A percentile compares a stretch with the other conserved stretches of the same genome.
Evolutionary conservation across 148 eudicot species (phyloP).

Genomic region (Vaccinium macrocarpon): DNA sequence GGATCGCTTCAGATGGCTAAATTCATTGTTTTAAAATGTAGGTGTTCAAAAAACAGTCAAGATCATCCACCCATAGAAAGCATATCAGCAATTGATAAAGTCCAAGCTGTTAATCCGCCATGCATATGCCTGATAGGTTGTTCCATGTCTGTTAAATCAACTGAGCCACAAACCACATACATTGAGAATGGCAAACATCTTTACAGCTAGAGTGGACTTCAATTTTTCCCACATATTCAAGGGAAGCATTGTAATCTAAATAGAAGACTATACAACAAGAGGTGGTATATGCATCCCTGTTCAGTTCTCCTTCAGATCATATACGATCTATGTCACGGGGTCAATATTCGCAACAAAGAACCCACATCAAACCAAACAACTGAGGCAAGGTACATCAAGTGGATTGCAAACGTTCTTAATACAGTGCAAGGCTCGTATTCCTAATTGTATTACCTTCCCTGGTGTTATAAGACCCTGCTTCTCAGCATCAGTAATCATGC

Average conservation of each 20-base stretch:
- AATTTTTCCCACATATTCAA: background rate
- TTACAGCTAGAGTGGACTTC: background rate
- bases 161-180: background rate
- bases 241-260: background rate
- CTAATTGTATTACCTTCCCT: slow-evolving; percentile 60
- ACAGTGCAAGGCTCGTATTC: background rate
- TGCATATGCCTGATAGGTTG: background rate
- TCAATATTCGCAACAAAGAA: background rate
- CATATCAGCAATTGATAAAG: background rate
- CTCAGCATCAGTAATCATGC: slow-evolving; percentile 95
- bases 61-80: background rate
- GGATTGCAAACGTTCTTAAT: background rate
- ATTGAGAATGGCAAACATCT: background rate
- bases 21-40: background rate
- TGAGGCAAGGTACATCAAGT: background rate
- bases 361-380: background rate
- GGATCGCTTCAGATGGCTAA: background rate
- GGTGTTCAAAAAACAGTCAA: background rate
- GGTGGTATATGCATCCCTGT: background rate
- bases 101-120: background rate
- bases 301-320: slow-evolving; percentile 11
- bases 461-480: slow-evolving; percentile 75
- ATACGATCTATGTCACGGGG: background rate
- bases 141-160: background rate
- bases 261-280: background rate